A percentile compares a stretch with the other conserved stretches of the same genome.
phyloP scores from a whole-genome alignment of 2,329 filamentous ascomycete genomes.

The Ophiostoma sp. region DNA sequence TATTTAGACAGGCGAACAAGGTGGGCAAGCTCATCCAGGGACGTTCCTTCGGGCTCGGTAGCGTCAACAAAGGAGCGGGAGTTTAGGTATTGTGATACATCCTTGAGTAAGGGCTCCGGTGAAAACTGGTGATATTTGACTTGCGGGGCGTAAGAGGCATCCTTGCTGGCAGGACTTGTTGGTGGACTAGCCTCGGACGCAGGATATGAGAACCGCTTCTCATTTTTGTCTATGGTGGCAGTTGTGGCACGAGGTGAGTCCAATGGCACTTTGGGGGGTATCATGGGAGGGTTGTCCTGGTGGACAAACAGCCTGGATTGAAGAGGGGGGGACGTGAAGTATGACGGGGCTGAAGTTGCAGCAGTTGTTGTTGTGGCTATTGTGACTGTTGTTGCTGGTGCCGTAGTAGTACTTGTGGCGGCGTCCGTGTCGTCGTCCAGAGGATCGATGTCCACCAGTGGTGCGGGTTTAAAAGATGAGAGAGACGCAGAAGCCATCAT shows the following conservation, averaged over 20 bases:
- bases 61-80: conserved; percentile 43
- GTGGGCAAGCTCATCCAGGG: conserved; percentile 71
- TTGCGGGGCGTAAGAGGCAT: conserved; percentile 31
- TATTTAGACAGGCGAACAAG: conserved; percentile 72
- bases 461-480: not conserved
- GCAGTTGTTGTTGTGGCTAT: not conserved
- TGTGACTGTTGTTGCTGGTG: not conserved
- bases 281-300: not conserved
- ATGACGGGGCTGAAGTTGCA: not conserved
- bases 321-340: not conserved
- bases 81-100: conserved; percentile 62
- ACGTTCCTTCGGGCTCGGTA: conserved; percentile 60
- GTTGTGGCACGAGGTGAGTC: not conserved
- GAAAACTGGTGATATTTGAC: conserved; percentile 38
- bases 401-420: not conserved
- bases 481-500: conserved; percentile 21
- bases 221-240: conserved; percentile 28
- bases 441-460: not conserved
- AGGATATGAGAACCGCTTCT: not conserved
- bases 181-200: not conserved
- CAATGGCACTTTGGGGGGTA: not conserved
- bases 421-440: not conserved
- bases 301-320: not conserved
- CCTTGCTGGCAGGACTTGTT: not conserved
- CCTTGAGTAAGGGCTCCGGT: conserved; percentile 55